Percentiles rank a stretch among this genome's conserved stretches.
phyloP scores from a whole-genome alignment of 352 stramenopile species.

The Pythium phragmitis region DNA sequence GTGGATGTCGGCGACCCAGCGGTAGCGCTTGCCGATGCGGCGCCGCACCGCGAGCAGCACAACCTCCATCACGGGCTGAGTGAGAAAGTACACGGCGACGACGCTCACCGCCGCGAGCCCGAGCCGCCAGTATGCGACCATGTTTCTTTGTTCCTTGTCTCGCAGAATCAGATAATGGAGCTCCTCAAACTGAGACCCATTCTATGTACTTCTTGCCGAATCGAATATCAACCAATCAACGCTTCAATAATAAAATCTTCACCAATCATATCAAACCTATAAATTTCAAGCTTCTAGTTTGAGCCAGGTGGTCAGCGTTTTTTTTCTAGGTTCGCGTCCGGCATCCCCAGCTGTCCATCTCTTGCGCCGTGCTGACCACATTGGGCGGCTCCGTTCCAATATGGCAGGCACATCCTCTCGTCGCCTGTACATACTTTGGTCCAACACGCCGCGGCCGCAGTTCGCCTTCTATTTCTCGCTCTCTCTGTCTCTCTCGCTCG shows the following conservation, averaged over 20 bases:
- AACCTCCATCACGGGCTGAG: slow-evolving; percentile 45
- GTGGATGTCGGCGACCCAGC: slow-evolving; percentile 79
- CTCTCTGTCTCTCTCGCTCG: background rate
- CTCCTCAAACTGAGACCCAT: background rate
- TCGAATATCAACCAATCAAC: too few species aligned
- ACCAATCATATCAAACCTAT: slow-evolving; percentile 23
- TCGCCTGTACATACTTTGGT: background rate
- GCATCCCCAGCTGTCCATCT: background rate
- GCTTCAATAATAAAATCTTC: background rate
- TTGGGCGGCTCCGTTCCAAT: slow-evolving; percentile 2
- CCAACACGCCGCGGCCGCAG: background rate
- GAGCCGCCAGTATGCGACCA: slow-evolving; percentile 58
- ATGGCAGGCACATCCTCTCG: slow-evolving; percentile 11
- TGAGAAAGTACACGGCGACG: slow-evolving; percentile 53
- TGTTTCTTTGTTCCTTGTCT: slow-evolving; percentile 2
- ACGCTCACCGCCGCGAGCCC: slow-evolving; percentile 43
- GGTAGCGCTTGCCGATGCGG: slow-evolving; percentile 63
- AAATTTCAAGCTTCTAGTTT: background rate
- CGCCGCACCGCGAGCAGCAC: slow-evolving; percentile 50
- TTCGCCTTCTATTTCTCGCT: background rate
- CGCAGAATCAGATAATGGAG: background rate
- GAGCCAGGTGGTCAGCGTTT: background rate
- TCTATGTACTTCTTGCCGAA: background rate
- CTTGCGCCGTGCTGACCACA: slow-evolving; percentile 26
- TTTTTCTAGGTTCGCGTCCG: background rate